These are phyloP conservation scores for Lactuca saligna DNA, from an alignment of 129 eudicot species.

Conservation along the genomic window DNA sequence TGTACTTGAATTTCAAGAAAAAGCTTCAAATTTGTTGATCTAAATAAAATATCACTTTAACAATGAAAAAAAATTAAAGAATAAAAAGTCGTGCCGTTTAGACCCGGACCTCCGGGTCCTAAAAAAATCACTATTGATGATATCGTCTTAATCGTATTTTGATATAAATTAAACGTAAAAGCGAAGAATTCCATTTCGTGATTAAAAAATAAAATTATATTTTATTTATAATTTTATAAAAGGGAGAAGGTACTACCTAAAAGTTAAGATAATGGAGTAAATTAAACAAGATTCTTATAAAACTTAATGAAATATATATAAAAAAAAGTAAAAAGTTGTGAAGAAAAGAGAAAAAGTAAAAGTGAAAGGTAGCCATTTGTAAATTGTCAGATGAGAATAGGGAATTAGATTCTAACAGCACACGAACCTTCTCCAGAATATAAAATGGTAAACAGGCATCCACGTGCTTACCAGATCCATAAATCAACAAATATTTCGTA, in stretches of 20 bases:
- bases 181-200: too few relatives aligned
- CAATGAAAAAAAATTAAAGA: too few relatives aligned
- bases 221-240: not conserved
- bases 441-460: constrained; percentile 23
- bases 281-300: constrained; percentile 8
- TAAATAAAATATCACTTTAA: too few relatives aligned
- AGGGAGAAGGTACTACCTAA: not conserved
- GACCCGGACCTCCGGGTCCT: too few relatives aligned
- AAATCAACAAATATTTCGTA: not conserved
- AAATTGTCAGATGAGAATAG: constrained; percentile 31
- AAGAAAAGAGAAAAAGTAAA: constrained; percentile 37
- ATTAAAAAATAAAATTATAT: too few relatives aligned
- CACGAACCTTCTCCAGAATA: constrained; percentile 34
- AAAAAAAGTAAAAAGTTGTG: constrained; percentile 12
- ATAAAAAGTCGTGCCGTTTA: too few relatives aligned
- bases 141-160: not conserved
- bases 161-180: too few relatives aligned
- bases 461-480: constrained; percentile 30
- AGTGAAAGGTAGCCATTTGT: constrained; percentile 33
- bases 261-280: constrained; percentile 3
- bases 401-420: constrained; percentile 45
- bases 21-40: too few relatives aligned
- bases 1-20: too few relatives aligned
- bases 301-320: not conserved
- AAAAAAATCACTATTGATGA: too few relatives aligned